phyloP scores from a whole-genome alignment of 345 rosid genomes.

The Mercurialis annua region DNA sequence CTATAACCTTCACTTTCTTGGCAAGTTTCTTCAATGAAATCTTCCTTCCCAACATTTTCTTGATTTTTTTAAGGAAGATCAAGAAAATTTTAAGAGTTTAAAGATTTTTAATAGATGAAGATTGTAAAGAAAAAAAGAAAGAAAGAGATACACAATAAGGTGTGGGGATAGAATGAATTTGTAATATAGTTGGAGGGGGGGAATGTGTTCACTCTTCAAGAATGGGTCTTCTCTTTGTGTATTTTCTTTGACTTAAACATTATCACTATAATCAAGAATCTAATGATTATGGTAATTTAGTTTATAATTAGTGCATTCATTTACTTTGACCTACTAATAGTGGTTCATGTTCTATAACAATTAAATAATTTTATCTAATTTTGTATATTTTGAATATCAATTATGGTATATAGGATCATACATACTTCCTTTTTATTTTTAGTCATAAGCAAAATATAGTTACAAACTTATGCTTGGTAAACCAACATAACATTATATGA shows the following conservation, averaged over 20 bases:
- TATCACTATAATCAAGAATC: conserved; percentile 17
- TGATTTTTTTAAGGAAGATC: background rate
- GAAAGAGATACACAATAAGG: background rate
- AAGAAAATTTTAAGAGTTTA: background rate
- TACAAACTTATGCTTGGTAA: too few relatives aligned
- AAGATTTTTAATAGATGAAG: background rate
- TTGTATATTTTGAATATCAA: background rate
- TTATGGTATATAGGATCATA: background rate
- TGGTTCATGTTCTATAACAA: background rate
- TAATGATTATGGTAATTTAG: background rate
- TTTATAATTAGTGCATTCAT: background rate
- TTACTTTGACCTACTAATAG: conserved; percentile 17
- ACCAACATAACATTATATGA: background rate
- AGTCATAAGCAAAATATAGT: conserved; percentile 8
- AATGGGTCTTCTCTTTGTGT: conserved; percentile 2
- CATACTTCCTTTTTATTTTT: conserved; percentile 8
- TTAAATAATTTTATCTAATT: background rate
- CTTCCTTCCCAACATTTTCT: conserved; percentile 63
- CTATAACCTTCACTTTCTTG: conserved; percentile 57
- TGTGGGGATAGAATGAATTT: conserved; percentile 12
- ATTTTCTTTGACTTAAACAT: background rate
- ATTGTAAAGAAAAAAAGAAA: too few relatives aligned
- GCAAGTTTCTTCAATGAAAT: conserved; percentile 76
- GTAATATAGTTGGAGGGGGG: conserved; percentile 10
- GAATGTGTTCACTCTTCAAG: conserved; percentile 14